Conservation (phyloP, 768 basidiomycete species). For the Mycena filopes region DNA sequence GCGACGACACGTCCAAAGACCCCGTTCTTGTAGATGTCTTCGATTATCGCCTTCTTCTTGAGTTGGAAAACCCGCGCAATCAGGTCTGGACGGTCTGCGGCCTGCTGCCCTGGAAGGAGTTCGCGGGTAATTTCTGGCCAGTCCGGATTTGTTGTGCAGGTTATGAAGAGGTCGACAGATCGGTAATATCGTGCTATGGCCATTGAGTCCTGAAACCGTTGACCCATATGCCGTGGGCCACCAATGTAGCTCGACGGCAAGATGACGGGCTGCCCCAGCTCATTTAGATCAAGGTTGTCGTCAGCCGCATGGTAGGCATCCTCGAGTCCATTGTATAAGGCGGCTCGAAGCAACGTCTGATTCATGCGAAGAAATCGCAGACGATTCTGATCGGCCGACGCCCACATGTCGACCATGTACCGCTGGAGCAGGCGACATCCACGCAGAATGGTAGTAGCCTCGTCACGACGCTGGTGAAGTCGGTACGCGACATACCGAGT, state of each 20-base stretch:
- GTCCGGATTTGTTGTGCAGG: slow-evolving; percentile 60
- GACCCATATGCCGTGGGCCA: slow-evolving; percentile 45
- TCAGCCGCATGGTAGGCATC: slow-evolving; percentile 25
- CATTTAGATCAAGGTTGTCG: slow-evolving; percentile 33
- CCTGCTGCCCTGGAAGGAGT: slow-evolving; percentile 50
- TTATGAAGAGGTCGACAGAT: slow-evolving; percentile 59
- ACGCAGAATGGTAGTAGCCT: neutral
- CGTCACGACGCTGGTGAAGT: neutral
- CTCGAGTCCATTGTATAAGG: slow-evolving; percentile 43
- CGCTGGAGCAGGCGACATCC: neutral
- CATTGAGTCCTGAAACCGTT: slow-evolving; percentile 50
- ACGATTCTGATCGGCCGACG: slow-evolving; percentile 40
- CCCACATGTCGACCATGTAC: neutral
- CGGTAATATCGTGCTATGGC: slow-evolving; percentile 50
- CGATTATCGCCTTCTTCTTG: slow-evolving; percentile 51
- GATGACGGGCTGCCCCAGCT: slow-evolving; percentile 39
- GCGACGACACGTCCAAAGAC: slow-evolving; percentile 49
- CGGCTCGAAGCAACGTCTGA: slow-evolving; percentile 42
- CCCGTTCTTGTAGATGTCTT: slow-evolving; percentile 48
- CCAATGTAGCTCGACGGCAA: slow-evolving; percentile 33
- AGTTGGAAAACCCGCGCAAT: slow-evolving; percentile 56
- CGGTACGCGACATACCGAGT: neutral
- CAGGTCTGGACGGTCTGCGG: slow-evolving; percentile 60
- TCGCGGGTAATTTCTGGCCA: slow-evolving; percentile 58
- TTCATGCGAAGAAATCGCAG: slow-evolving; percentile 41